Base-by-base conservation (phyloP, 164 flowering plant genomes). In the Sedum album region DNA sequence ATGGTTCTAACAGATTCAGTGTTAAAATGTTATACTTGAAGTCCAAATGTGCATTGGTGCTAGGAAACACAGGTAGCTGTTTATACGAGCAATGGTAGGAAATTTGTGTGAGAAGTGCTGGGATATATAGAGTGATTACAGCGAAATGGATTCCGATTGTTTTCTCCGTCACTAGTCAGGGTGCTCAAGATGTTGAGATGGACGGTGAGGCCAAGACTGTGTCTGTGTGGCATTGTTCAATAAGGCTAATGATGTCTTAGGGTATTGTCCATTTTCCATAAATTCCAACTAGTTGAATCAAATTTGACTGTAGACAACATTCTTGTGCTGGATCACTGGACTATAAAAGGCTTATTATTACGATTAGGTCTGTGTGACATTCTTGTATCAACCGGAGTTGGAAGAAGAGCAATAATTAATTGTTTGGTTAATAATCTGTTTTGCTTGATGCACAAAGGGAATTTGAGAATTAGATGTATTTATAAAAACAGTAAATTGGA, bases 171-270 rank as follows among this genome's bases (percentile, higher is more conserved):
- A 35, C 57, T 31, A 23, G 3, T 21, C 83, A 95, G 99, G 99
- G 99, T 75, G 99, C 99, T 66, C 99, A 95, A 85, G 86, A 96
- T 60, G 89, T 90, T 74, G 99, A 97, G 64, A 95, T 92, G 99
- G 99, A 97, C 49, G 75, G 71, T 63, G 97, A 88, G 71, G 91
- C 89, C 72, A 89, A 85, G 71, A 82, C 65, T 72, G 88, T 92
- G 38, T 86, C 91, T 35, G 96, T 66, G 96, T 89, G 48, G 89
- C 78, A 20, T 79, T 95, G 72, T 95, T 80, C 78, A 82, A 80
- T 75, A 89, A 82, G 77, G 97, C 99, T 46, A 88, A 95, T 83
- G 93, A 92, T 53, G 81, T 90, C 68, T 80, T 95, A 48, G 97
- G 99, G 97, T 95, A 87, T 11, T 53, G 11, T 69, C n/a, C 31